A percentile compares a stretch with the other conserved stretches of the same genome.
These are phyloP conservation scores for Xylaria sp. DNA, from an alignment of 2,329 filamentous ascomycete genomes.

Conservation along the genomic window DNA sequence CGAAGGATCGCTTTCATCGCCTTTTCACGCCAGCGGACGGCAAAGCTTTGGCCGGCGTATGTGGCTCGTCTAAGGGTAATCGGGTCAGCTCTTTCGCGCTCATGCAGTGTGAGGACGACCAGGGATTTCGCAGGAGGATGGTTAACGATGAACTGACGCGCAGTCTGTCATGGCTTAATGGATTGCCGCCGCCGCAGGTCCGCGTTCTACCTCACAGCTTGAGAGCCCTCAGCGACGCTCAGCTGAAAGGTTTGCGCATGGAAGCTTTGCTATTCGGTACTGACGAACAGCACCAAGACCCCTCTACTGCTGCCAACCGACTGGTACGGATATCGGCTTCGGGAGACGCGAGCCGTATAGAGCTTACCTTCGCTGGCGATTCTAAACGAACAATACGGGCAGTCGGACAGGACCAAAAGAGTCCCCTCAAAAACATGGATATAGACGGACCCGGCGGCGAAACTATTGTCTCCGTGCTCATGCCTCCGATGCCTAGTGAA, in stretches of 20 bases:
- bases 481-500: slow-evolving; percentile 20
- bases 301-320: neutral
- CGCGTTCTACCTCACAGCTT: neutral
- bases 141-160: no score
- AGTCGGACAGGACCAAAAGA: neutral
- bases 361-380: neutral
- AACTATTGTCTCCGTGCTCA: slow-evolving; percentile 4
- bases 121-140: no score
- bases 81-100: slow-evolving; percentile 17
- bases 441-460: slow-evolving; percentile 5
- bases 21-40: slow-evolving; percentile 17
- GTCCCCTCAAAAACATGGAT: neutral
- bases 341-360: neutral
- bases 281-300: neutral
- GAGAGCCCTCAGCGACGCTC: neutral
- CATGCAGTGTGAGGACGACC: slow-evolving; percentile 11
- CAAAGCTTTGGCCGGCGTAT: slow-evolving; percentile 8
- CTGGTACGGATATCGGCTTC: neutral
- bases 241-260: neutral
- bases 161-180: no score
- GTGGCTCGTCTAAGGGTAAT: slow-evolving; percentile 19
- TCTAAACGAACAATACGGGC: neutral
- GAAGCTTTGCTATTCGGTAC: neutral
- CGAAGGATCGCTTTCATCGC: slow-evolving; percentile 9
- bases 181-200: neutral